Conservation (phyloP, 2,329 filamentous ascomycete species). For the Neocucurbitaria cava region DNA sequence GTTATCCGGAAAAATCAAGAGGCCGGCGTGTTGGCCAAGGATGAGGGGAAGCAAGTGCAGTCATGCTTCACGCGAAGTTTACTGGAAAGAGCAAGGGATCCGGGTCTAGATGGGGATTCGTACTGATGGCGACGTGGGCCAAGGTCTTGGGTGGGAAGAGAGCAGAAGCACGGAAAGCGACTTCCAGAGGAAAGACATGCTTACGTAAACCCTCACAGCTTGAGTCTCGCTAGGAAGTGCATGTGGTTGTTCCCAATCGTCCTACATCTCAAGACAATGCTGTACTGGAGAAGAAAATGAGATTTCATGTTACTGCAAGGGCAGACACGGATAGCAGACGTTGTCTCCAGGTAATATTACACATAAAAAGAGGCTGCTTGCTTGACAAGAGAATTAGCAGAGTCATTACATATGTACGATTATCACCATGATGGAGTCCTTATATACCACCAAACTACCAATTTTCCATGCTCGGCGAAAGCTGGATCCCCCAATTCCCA, state of each 20-base stretch:
- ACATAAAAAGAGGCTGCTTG: too few species aligned
- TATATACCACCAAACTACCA: background rate
- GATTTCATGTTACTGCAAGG: too few species aligned
- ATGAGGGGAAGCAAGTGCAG: background rate
- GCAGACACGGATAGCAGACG: too few species aligned
- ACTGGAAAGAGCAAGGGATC: background rate
- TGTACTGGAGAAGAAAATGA: too few species aligned
- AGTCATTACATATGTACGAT: background rate
- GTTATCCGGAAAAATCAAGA: slow-evolving; percentile 27
- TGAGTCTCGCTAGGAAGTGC: background rate
- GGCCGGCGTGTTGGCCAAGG: background rate
- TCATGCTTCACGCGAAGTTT: background rate
- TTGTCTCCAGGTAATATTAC: too few species aligned
- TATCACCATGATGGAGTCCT: background rate
- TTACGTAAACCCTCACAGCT: background rate
- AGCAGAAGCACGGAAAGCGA: background rate
- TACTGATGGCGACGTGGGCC: background rate
- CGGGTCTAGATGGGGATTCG: background rate
- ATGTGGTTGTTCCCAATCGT: too few species aligned
- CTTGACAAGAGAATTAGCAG: background rate
- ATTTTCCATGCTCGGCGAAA: background rate
- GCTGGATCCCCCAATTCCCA: background rate
- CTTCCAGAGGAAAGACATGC: background rate
- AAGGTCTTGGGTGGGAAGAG: background rate
- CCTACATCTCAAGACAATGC: too few species aligned